Percentiles rank a stretch among this genome's conserved stretches.
Evolutionary conservation across 1,284 basidiomycete genomes (phyloP).

Genomic region (Polyporus tsugae): DNA sequence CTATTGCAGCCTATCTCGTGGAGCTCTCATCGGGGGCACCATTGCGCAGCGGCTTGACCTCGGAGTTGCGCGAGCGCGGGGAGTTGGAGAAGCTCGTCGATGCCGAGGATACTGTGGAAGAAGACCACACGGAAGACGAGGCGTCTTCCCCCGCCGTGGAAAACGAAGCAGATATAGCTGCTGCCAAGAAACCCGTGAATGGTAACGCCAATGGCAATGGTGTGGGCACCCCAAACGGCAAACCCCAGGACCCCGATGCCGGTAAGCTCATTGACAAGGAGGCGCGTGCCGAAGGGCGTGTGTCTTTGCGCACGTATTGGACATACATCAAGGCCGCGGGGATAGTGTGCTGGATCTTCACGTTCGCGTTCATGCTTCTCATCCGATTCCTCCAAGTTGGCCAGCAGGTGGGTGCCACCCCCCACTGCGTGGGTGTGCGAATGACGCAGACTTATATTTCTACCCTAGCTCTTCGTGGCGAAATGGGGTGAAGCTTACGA

Average conservation of each 20-base stretch:
- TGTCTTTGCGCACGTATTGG: slow-evolving; percentile 63
- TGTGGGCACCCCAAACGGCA: slow-evolving; percentile 13
- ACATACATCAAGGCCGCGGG: slow-evolving; percentile 73
- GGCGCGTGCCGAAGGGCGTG: slow-evolving; percentile 69
- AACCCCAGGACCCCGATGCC: slow-evolving; percentile 15
- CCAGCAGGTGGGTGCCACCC: slow-evolving; percentile 55
- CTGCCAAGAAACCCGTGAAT: slow-evolving; percentile 15
- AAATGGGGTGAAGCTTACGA: slow-evolving; percentile 72
- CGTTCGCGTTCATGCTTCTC: slow-evolving; percentile 60
- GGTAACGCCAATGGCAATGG: slow-evolving; percentile 20
- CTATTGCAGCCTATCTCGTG: slow-evolving; percentile 69
- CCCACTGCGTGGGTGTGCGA: not conserved
- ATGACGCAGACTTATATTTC: not conserved
- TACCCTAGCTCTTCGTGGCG: slow-evolving; percentile 63
- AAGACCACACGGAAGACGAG: slow-evolving; percentile 32
- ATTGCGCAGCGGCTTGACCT: slow-evolving; percentile 62
- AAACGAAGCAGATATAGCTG: slow-evolving; percentile 50
- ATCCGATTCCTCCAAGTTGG: slow-evolving; percentile 64
- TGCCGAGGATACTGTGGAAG: slow-evolving; percentile 51
- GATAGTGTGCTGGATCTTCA: slow-evolving; percentile 60
- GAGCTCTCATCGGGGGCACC: slow-evolving; percentile 71
- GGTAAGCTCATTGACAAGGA: slow-evolving; percentile 73
- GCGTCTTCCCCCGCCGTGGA: slow-evolving; percentile 38
- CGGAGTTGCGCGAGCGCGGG: slow-evolving; percentile 61
- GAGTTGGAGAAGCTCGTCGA: slow-evolving; percentile 60